Percentiles rank a stretch among this genome's conserved stretches.
These are phyloP conservation scores for Saturnispora gosingensis DNA, from an alignment of 805 yeast species.

Conservation along the genomic window DNA sequence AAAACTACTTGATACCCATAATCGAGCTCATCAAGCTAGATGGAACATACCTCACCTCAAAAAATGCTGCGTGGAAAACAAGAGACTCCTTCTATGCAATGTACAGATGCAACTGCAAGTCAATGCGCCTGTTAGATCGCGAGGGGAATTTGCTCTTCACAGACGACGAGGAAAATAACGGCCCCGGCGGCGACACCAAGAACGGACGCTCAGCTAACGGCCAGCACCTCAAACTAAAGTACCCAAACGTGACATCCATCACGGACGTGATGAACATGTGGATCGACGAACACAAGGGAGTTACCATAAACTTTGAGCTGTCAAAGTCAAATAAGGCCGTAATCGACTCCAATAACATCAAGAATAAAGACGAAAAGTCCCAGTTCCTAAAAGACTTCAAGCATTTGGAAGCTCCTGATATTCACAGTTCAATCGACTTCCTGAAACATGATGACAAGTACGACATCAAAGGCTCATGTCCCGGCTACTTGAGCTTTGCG, in stretches of 20 bases:
- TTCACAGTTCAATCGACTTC: slow-evolving; percentile 3
- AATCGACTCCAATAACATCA: background rate
- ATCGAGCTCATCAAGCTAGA: background rate
- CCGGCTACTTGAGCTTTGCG: slow-evolving; percentile 4
- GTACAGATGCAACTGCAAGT: slow-evolving; percentile 5
- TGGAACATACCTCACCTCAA: background rate
- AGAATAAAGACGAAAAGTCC: slow-evolving; percentile 2
- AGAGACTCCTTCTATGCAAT: slow-evolving; percentile 6
- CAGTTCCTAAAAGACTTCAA: slow-evolving; percentile 1
- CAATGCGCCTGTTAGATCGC: slow-evolving; percentile 1
- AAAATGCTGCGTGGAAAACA: slow-evolving; percentile 8
- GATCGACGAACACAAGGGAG: slow-evolving; percentile 3
- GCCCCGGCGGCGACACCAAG: background rate
- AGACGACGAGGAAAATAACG: background rate
- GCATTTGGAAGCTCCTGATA: slow-evolving; percentile 6
- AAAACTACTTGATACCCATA: background rate
- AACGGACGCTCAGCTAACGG: background rate
- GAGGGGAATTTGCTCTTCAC: slow-evolving; percentile 1
- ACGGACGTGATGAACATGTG: slow-evolving; percentile 4
- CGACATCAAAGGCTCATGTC: slow-evolving; percentile 2
- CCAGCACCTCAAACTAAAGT: background rate
- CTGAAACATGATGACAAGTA: slow-evolving; percentile 6
- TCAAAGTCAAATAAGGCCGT: background rate
- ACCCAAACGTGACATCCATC: background rate
- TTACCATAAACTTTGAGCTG: background rate